Conservation (phyloP, 495 filamentous ascomycete genomes). For the Entonaema liquescens region DNA sequence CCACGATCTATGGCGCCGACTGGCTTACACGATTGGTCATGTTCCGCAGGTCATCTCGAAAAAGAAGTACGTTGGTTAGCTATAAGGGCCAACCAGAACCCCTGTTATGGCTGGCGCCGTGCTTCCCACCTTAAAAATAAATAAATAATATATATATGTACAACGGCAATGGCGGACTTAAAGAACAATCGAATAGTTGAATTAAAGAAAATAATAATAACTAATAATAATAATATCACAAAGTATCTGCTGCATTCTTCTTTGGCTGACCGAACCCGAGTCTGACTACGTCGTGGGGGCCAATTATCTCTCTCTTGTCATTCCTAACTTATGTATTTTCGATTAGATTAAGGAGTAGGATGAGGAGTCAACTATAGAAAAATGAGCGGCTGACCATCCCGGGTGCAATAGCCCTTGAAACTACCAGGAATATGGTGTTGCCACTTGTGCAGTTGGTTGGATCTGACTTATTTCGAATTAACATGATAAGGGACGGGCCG, state of each 20-base stretch:
- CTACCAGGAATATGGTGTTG: constrained; percentile 32
- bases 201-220: background rate
- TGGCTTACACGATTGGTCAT: constrained; percentile 24
- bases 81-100: constrained; percentile 22
- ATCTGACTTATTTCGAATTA: constrained; percentile 35
- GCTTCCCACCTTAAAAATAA: constrained; percentile 25
- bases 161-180: constrained; percentile 30
- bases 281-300: constrained; percentile 31
- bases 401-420: constrained; percentile 24
- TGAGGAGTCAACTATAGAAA: constrained; percentile 19
- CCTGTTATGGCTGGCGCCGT: constrained; percentile 28
- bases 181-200: constrained; percentile 13
- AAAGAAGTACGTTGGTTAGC: constrained; percentile 7
- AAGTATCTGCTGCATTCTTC: background rate
- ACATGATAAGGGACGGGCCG: constrained; percentile 42
- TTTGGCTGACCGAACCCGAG: constrained; percentile 19
- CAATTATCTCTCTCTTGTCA: constrained; percentile 2
- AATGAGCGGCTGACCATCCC: constrained; percentile 37
- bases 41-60: constrained; percentile 30
- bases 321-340: background rate
- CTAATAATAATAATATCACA: too few relatives aligned
- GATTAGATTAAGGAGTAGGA: constrained; percentile 18
- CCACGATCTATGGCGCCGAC: constrained; percentile 33
- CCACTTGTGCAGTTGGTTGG: constrained; percentile 32
- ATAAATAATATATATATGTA: background rate